Conservation (phyloP, 2,329 filamentous ascomycete species). For the Coleophoma eucalyptorum region DNA sequence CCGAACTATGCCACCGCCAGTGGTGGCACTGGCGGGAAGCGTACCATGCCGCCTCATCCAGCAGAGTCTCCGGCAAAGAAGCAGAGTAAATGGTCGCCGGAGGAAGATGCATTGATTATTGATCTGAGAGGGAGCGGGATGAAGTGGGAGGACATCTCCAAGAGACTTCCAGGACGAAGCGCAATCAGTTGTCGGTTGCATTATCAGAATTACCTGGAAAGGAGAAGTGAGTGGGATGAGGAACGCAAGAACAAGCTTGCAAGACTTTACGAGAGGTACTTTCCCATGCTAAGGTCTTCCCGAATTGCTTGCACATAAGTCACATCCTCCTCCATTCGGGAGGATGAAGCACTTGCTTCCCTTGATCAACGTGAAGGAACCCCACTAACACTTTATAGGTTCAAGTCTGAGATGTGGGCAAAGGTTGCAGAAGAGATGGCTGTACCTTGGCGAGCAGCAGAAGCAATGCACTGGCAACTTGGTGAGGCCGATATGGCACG, state of each 20-base stretch:
- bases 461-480: constrained; percentile 98
- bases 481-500: constrained; percentile 92
- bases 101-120: constrained; percentile 92
- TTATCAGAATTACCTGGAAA: constrained; percentile 96
- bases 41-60: constrained; percentile 49
- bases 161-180: constrained; percentile 82
- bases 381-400: constrained; percentile 47
- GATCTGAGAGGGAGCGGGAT: constrained; percentile 85
- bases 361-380: too few relatives aligned
- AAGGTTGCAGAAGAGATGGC: constrained; percentile 94
- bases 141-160: constrained; percentile 99
- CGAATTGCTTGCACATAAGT: not conserved
- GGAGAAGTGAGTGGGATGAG: constrained; percentile 92
- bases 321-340: too few relatives aligned
- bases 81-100: constrained; percentile 93
- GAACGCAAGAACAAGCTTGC: constrained; percentile 97
- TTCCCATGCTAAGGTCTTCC: not conserved
- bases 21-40: constrained; percentile 34
- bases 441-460: constrained; percentile 90
- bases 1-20: constrained; percentile 19
- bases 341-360: not conserved
- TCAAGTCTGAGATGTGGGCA: constrained; percentile 97
- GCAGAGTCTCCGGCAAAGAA: constrained; percentile 77
- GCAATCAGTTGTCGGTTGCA: constrained; percentile 92
- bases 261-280: constrained; percentile 89